Evolutionary conservation across 2,329 filamentous ascomycete species (phyloP).

Genomic region (Aspergillus amoenus): DNA sequence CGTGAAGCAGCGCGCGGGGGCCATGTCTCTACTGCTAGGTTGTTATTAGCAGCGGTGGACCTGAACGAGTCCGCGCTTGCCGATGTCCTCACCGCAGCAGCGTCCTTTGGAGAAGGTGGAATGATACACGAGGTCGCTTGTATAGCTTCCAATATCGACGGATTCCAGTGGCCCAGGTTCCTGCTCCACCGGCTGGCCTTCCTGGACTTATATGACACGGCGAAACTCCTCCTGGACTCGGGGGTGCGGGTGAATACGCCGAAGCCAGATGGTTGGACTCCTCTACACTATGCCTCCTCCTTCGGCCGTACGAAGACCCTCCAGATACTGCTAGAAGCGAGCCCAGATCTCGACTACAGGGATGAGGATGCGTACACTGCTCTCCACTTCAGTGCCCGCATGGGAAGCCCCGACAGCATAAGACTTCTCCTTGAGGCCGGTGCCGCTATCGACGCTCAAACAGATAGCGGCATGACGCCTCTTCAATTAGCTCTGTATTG

Average conservation of each 20-base stretch:
- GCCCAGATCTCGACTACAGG: not conserved
- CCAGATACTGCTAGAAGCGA: not conserved
- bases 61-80: not conserved
- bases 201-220: not conserved
- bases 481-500: not conserved
- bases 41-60: not conserved
- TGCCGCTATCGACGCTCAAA: not conserved
- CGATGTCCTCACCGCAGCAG: not conserved
- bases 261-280: no score
- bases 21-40: not conserved
- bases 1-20: not conserved
- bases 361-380: not conserved
- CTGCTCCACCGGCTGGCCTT: not conserved
- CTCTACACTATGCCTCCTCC: not conserved
- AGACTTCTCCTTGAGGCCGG: not conserved
- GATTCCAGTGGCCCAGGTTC: not conserved
- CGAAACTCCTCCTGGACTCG: not conserved
- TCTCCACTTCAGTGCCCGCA: not conserved
- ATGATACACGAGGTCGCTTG: not conserved
- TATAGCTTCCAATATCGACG: not conserved
- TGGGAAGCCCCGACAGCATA: not conserved
- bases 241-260: not conserved
- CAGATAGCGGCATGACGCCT: not conserved
- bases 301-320: not conserved
- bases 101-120: not conserved